Evolutionary conservation across 805 yeast species (phyloP), one percentile per base, ranked within the genome.

Genomic region (Metschnikowia koreensis): DNA sequence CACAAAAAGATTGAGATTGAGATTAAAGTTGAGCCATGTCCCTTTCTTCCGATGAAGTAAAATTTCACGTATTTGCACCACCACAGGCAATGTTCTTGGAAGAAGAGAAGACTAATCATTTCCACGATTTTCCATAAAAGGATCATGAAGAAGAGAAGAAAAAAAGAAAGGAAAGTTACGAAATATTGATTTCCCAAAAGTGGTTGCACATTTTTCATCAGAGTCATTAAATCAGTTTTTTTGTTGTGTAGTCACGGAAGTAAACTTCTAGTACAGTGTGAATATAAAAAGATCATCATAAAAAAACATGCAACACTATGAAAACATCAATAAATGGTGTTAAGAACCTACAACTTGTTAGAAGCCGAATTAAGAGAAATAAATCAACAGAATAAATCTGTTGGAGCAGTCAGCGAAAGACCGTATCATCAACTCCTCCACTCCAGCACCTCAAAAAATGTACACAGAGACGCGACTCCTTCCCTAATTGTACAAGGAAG

Each of bases 401-500:
- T 22, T 34, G n/a, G 9, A 44, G 52, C 52, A 48, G 34, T 72
- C 76, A 72, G 76, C 66, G 50, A 71, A 69, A 62, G 75, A 70
- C 76, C 76, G 28, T 70, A 60, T 80, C 83, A 80, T 77, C 84
- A 80, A 67, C 73, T 70, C 76, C 72, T 56, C 60, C 50, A 57
- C 66, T 63, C 66, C 82, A 75, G 68, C 75, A 64, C 65, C 72
- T 67, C 72, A 71, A 66, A 73, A 60, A 61, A 68, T 79, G 84
- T 80, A 80, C 84, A 80, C 83, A 64, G 69, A 69, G 66, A 59
- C 62, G 74, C 81, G 73, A 59, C 76, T 78, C 78, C 82, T 75
- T 61, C 48, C 56, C 54, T 45, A 34, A 49, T 53, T 53, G 56
- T 53, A 70, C 75, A 71, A 72, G 66, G 57, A 60, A 67, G 76